Base-by-base conservation (phyloP, 768 basidiomycete genomes). In the Trichaptum fuscoviolaceum region DNA sequence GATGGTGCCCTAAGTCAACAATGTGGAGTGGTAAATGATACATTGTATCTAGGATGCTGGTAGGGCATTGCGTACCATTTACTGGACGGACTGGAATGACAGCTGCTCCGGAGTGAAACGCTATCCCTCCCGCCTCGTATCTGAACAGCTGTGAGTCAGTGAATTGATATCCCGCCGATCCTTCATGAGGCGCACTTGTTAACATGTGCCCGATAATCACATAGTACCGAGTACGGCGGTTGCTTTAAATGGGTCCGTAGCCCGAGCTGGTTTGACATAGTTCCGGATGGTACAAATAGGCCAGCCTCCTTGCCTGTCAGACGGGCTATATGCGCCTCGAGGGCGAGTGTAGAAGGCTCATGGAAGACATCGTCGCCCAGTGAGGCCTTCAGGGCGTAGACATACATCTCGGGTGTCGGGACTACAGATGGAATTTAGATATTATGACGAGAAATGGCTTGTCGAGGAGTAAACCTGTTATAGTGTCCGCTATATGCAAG, bases 301-400 rank as follows among this genome's bases (percentile, higher is more conserved):
- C 85, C 93, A 1, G 93, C 94, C 76, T 96, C 95, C 77, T 98
- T 98, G 65, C 96, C 96, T 18, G 88, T 85, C 63, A 93, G 74
- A 71, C 83, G 79, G 23, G 91, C 92, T 57, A 93, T 75, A 69
- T 93, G 91, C 1, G 79, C 81, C 71, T 93, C 91, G 34, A 93
- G 77, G 18, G 85, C 83, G 58, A 83, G 83, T 36, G 79, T 81
- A 23, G 76, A 76, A 57, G 86, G 84, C 66, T 92, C 91, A 69
- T 82, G 79, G 78, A 88, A 91, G 20, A 92, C 90, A 69, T 91
- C 91, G 73, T 93, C 92, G 9, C 92, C 92, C 6, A 92, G 77
- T 3, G 90, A 89, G 15, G 90, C 83, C 27, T 79, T 82, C 25
- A 82, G 73, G 7, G 88, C 91, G 69, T 93, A 93, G 30, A 80